Evolutionary conservation across 129 eudicot genomes (phyloP).

Genomic region (carrot (Daucus carota)): DH1_v3.0 NC_030382.2:31231501-31232000

Average conservation of each 20-base stretch:
- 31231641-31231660: background rate
- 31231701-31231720: background rate
- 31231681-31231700: background rate
- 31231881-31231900: background rate
- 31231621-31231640: background rate
- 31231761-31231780: background rate
- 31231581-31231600: background rate
- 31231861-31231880: background rate
- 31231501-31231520: constrained; percentile 52
- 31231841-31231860: background rate
- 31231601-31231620: background rate
- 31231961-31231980: background rate
- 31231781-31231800: background rate
- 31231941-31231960: background rate
- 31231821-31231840: background rate
- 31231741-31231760: background rate
- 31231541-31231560: background rate
- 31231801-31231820: background rate
- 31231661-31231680: background rate
- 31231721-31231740: background rate
- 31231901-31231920: background rate
- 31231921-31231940: background rate
- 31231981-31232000: constrained; percentile 13
- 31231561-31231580: background rate
- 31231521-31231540: constrained; percentile 5